Base-by-base conservation (phyloP, 129 eudicot genomes). In the Lactuca saligna region DNA sequence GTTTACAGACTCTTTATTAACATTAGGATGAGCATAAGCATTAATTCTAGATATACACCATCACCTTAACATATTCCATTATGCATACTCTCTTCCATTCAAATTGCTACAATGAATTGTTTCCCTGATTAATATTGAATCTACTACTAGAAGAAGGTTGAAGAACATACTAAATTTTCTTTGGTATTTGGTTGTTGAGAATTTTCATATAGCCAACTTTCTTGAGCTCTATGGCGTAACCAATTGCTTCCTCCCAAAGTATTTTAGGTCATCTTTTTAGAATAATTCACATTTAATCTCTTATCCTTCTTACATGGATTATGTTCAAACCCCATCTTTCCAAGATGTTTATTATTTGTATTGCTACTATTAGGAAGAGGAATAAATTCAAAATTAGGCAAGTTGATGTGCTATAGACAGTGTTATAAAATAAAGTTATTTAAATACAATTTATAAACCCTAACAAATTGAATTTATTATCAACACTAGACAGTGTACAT, bases 211-310 rank as follows among this genome's bases (percentile, higher is more conserved):
- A 32, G 70, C 65, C 70, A 74, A 68, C 72, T 70, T 41, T 74
- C 81, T 79, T 78, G 70, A 61, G 71, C 56, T 54, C 76, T 77
- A 20, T 66, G 71, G 50, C 76, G 83, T 41, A 82, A 79, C 88
- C 87, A 77, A 66, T 74, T 82, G 66, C 70, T 78, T 76, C 87
- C 81, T 75, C 82, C 87, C 50, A 76, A 41, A 63, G 85, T 63
- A 60, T 55, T 82, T 38, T 42, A 73, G 15, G 31, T 78, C 73
- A 50, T 67, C 72, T 77, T 65, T 54, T 79, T 75, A 42, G 87
- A 44, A 9, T 44, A n/a, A 44, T 11, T 44, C 14, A 44, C 8
- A 5, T 41, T 79, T 64, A 67, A 29, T 51, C 73, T 56, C 68
- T 75, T 74, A 35, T 68, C 63, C 38, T 42, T 69, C 68, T 86